A percentile compares a stretch with the other conserved stretches of the same genome.
These are phyloP conservation scores for Macadamia integrifolia DNA, from an alignment of 164 flowering plant species.

Conservation along the genomic window DNA sequence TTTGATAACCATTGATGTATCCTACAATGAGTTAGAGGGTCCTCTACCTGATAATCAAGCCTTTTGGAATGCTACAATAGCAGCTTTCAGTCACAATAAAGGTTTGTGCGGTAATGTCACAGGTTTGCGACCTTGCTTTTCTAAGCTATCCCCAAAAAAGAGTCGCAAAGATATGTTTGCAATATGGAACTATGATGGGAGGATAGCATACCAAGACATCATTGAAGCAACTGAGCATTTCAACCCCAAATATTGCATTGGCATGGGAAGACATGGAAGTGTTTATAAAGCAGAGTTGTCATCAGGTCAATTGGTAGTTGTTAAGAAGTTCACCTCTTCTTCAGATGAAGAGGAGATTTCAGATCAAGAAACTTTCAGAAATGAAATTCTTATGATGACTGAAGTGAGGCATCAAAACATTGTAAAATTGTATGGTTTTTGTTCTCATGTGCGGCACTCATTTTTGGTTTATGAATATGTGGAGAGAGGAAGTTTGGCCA, in stretches of 20 bases:
- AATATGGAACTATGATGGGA: background rate
- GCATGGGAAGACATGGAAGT: slow-evolving; percentile 10
- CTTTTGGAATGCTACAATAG: background rate
- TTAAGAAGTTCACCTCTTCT: slow-evolving; percentile 5
- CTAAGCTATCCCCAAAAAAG: background rate
- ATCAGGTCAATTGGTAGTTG: slow-evolving; percentile 4
- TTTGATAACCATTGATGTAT: slow-evolving; percentile 2
- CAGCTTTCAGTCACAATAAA: slow-evolving; percentile 4
- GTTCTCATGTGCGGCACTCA: background rate
- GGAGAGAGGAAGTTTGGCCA: background rate
- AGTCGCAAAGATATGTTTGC: slow-evolving; percentile 2
- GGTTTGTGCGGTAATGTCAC: slow-evolving; percentile 15
- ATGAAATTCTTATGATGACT: slow-evolving; percentile 1
- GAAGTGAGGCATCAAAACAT: background rate
- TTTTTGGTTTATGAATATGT: slow-evolving; percentile 1
- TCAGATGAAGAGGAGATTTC: background rate
- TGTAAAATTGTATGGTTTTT: background rate
- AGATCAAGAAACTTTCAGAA: background rate
- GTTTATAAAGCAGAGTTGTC: slow-evolving; percentile 11
- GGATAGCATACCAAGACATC: slow-evolving; percentile 1
- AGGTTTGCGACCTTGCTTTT: slow-evolving; percentile 3
- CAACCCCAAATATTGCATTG: slow-evolving; percentile 5
- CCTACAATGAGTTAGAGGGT: slow-evolving; percentile 7
- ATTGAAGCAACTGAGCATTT: slow-evolving; percentile 5
- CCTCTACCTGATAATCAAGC: slow-evolving; percentile 6